Evolutionary conservation across 2,329 filamentous ascomycete species (phyloP), one percentile per base, ranked within the genome.

Genomic region (Grosmannia penicillata): DNA sequence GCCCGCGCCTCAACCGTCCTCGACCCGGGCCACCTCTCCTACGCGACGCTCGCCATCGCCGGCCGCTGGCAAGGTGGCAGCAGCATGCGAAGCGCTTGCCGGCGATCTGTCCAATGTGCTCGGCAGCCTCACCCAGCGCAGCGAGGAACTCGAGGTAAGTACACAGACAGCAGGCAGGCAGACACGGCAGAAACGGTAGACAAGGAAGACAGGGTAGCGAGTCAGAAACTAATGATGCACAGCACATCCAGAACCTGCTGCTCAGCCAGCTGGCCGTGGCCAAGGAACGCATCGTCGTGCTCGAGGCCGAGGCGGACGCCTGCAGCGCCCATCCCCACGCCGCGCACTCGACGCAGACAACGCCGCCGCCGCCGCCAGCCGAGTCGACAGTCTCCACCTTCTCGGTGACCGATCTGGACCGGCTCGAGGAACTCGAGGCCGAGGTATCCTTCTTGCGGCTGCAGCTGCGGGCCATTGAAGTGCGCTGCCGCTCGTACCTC

Each of bases 381-480:
- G 18, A 13, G 9, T 17, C 19, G 29, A 9, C 29, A 15, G 17
- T 11, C 29, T 21, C 29, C n/a, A 34, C 18, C n/a, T n/a, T n/a
- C n/a, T n/a, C n/a, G n/a, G n/a, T n/a, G n/a, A n/a, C n/a, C n/a
- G n/a, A n/a, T n/a, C n/a, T n/a, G n/a, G 59, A 67, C 27, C 68
- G 76, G 47, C 60, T 70, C 19, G 59, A 66, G 35, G 63, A 69
- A 47, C 68, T 68, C 49, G 70, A 76, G 44, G 67, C 72, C 29
- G 73, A 78, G 50, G 62, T 79, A 22, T 63, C 69, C 32, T 72
- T 72, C 50, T 63, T 76, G 30, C 69, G 72, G 41, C 70, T 82
- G 43, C 68, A 72, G 50, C 62, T 77, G 44, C 72, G 75, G 46
- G 72, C 69, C 18, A 66, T 78, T 47, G 72, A 78, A 57, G 66